phyloP scores from a whole-genome alignment of 1,284 basidiomycete species.

The Sporisorium iseilematis-ciliati region DNA sequence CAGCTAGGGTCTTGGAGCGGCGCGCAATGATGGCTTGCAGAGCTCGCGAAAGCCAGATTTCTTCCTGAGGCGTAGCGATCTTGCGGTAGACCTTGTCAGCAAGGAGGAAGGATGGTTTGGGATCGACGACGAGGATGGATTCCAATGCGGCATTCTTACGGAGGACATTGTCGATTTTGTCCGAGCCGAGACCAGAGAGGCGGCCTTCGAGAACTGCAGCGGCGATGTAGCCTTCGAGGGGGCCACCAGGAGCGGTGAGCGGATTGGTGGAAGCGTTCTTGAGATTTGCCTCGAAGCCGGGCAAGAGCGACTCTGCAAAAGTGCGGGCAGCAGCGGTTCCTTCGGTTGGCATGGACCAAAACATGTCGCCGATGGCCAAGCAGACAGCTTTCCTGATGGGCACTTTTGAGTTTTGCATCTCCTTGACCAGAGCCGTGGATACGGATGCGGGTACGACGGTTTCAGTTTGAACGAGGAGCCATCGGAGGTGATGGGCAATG shows the following conservation, averaged over 20 bases:
- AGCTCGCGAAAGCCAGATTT: slow-evolving; percentile 57
- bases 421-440: slow-evolving; percentile 50
- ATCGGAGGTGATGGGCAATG: slow-evolving; percentile 44
- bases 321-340: slow-evolving; percentile 34
- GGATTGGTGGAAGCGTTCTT: slow-evolving; percentile 59
- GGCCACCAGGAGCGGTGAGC: slow-evolving; percentile 59
- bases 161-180: slow-evolving; percentile 46
- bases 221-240: slow-evolving; percentile 65
- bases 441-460: slow-evolving; percentile 25
- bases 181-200: slow-evolving; percentile 32
- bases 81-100: slow-evolving; percentile 65
- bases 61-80: slow-evolving; percentile 51
- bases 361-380: slow-evolving; percentile 47
- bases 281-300: slow-evolving; percentile 58
- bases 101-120: slow-evolving; percentile 67
- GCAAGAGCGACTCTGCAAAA: slow-evolving; percentile 59
- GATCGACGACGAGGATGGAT: slow-evolving; percentile 42
- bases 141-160: slow-evolving; percentile 46
- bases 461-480: slow-evolving; percentile 37
- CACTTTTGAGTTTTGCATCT: slow-evolving; percentile 59
- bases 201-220: slow-evolving; percentile 51
- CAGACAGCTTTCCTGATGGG: slow-evolving; percentile 58
- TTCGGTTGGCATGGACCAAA: slow-evolving; percentile 36
- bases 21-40: slow-evolving; percentile 39
- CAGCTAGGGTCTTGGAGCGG: slow-evolving; percentile 11